Percentiles rank a stretch among this genome's conserved stretches.
These are phyloP conservation scores for Cardiosporidium cionae DNA, from an alignment of 169 alveolate genomes.

Conservation along the genomic window DNA sequence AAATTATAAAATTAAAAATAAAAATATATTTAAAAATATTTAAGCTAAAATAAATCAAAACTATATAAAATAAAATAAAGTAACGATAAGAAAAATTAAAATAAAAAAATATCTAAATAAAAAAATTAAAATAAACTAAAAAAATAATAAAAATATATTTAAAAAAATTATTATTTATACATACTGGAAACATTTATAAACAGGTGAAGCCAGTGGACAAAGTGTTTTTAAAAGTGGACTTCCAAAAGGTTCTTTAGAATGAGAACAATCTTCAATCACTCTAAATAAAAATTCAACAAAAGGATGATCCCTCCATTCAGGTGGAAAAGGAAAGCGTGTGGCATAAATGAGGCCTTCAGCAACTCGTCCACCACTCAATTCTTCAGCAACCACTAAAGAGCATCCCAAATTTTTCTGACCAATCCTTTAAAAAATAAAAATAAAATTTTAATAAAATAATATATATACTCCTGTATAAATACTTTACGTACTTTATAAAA, in stretches of 20 bases:
- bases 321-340: conserved; percentile 38
- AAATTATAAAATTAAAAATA: no score
- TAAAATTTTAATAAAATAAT: no score
- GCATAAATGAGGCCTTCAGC: conserved; percentile 36
- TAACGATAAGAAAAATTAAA: no score
- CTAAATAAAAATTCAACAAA: conserved; percentile 35
- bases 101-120: no score
- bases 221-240: conserved; percentile 9
- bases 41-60: no score
- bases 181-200: conserved; percentile 25
- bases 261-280: conserved; percentile 16
- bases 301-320: conserved; percentile 31
- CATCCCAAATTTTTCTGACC: conserved; percentile 1
- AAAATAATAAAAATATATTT: no score
- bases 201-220: conserved; percentile 21
- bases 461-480: no score
- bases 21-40: no score
- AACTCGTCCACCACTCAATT: conserved; percentile 30
- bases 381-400: conserved; percentile 16
- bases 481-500: no score
- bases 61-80: no score
- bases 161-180: no score
- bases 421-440: not conserved
- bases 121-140: no score
- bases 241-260: conserved; percentile 25